Evolutionary conservation across 2,329 filamentous ascomycete species (phyloP), one percentile per base, ranked within the genome.

Genomic region (Xylariomycetidae sp.): DNA sequence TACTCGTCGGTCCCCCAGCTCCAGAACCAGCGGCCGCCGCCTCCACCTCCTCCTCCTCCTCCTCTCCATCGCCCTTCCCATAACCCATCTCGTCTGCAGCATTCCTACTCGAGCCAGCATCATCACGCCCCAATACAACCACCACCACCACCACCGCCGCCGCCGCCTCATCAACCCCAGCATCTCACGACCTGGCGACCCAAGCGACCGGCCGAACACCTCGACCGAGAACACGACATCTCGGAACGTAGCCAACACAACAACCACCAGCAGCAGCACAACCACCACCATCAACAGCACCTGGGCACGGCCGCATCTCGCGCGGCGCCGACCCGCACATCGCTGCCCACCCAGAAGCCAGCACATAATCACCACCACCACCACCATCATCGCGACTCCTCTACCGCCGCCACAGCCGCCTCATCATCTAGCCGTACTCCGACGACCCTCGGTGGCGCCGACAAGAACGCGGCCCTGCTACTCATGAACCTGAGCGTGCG

Each of bases 401-500:
- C 36, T 42, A 36, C 27, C 28, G 22, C 27, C 28, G 25, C 34
- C 29, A 27, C 25, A 27, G 20, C 30, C 38, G 33, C 30, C 38
- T n/a, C 33, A 34, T 27, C 25, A 40, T 25, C 37, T 39, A 44
- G 29, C 41, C 25, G 20, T 6, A n/a, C n/a, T n/a, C n/a, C n/a
- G n/a, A n/a, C n/a, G n/a, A 25, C n/a, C 26, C 15, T 16, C 11
- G 25, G 30, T 5, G 59, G 58, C 0, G 53, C 53, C 10, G 64
- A 70, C 31, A 67, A 63, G 46, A 68, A 66, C 27, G 69, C 67
- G 1, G 69, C 69, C 13, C 53, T 67, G 38, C 48, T 70, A 5
- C 49, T 72, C 23, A 63, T 72, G 66, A 66, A 67, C 32, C 57
- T 72, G 16, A 66, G 65, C 37, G 57, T 69, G 14, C 50, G 57